Evolutionary conservation across 1,284 basidiomycete genomes (phyloP).

Genomic region (Cryptococcus depauperatus): DNA sequence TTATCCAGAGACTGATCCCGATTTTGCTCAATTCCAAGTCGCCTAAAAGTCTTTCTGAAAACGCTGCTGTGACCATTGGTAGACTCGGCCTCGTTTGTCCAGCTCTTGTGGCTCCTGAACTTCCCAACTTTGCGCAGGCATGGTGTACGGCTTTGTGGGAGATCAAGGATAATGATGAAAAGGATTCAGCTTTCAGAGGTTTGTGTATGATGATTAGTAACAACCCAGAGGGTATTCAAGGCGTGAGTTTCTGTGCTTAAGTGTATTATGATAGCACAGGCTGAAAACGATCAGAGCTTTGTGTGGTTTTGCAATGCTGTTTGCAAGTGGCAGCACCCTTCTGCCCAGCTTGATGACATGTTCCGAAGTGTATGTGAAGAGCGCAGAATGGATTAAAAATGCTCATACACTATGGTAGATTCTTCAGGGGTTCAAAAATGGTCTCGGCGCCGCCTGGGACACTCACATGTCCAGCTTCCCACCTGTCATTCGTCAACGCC

Average conservation of each 20-base stretch:
- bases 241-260: slow-evolving; percentile 54
- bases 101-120: slow-evolving; percentile 73
- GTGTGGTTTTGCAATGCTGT: slow-evolving; percentile 97
- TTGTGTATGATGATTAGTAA: slow-evolving; percentile 91
- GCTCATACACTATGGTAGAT: slow-evolving; percentile 19
- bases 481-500: slow-evolving; percentile 37
- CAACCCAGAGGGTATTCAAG: slow-evolving; percentile 83
- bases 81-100: slow-evolving; percentile 91
- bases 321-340: slow-evolving; percentile 83
- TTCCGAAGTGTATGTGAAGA: slow-evolving; percentile 60
- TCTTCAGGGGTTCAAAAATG: slow-evolving; percentile 41
- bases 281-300: slow-evolving; percentile 56
- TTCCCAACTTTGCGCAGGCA: slow-evolving; percentile 82
- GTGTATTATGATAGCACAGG: neutral
- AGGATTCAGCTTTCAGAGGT: slow-evolving; percentile 98
- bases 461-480: slow-evolving; percentile 34
- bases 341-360: slow-evolving; percentile 78
- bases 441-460: slow-evolving; percentile 41
- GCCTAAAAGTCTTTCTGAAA: slow-evolving; percentile 90
- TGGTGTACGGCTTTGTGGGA: slow-evolving; percentile 98
- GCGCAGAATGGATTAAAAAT: too few species aligned
- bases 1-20: slow-evolving; percentile 83
- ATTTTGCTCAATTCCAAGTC: slow-evolving; percentile 85
- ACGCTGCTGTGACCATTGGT: slow-evolving; percentile 98
- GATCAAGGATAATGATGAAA: slow-evolving; percentile 99